Percentiles rank a stretch among this genome's conserved stretches.
These are phyloP conservation scores for Umbelopsis vinacea DNA, from an alignment of 192 early-diverging fungal genomes.

Conservation along the genomic window DNA sequence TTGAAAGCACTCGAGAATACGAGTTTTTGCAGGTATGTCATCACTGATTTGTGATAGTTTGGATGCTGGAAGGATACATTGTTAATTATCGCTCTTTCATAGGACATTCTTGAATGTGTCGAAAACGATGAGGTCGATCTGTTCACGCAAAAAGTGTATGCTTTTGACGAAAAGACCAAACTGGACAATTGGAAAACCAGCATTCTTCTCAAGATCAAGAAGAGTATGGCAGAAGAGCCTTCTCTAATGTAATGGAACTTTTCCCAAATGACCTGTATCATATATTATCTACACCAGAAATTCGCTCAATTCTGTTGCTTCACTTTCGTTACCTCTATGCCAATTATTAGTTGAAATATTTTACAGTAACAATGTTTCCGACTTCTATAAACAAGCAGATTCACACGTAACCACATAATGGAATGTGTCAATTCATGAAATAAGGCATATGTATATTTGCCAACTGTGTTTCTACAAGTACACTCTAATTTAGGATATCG, in stretches of 20 bases:
- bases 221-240: conserved; percentile 71
- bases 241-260: conserved; percentile 53
- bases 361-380: too few relatives aligned
- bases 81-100: conserved; percentile 5
- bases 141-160: conserved; percentile 80
- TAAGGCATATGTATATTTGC: background rate
- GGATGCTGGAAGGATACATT: background rate
- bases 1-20: conserved; percentile 85
- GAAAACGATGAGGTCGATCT: conserved; percentile 81
- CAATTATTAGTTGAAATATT: background rate
- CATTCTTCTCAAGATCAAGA: conserved; percentile 87
- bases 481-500: background rate
- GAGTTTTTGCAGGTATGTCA: conserved; percentile 66
- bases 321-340: background rate
- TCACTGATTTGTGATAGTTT: background rate
- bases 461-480: conserved; percentile 1
- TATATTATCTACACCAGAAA: conserved; percentile 20
- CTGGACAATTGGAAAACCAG: conserved; percentile 98
- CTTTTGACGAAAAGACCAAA: conserved; percentile 87
- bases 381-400: too few relatives aligned
- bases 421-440: background rate
- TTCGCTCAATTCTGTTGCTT: background rate
- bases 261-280: background rate
- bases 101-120: conserved; percentile 73
- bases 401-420: too few relatives aligned